Percentiles rank a stretch among this genome's conserved stretches.
Evolutionary conservation across 2,329 filamentous ascomycete genomes (phyloP).

Genomic region (Ophiosphaerella herpotricha): DNA sequence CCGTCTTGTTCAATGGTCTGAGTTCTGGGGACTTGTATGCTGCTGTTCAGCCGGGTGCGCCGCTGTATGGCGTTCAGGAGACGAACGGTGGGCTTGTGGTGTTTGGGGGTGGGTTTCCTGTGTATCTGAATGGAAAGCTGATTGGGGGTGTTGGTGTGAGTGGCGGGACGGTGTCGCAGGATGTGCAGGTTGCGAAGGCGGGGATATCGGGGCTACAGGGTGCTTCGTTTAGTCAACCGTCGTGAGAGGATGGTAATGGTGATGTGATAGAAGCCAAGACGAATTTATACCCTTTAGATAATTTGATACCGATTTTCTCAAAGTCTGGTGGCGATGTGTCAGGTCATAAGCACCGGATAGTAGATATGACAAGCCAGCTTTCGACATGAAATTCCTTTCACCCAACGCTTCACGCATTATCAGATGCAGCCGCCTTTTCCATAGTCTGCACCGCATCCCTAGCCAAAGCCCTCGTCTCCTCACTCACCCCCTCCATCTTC

Average conservation of each 20-base stretch:
- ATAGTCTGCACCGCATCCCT: conserved; percentile 32
- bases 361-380: background rate
- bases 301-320: too few relatives aligned
- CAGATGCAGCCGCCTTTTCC: conserved; percentile 34
- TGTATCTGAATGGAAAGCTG: conserved; percentile 27
- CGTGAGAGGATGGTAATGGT: background rate
- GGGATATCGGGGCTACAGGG: conserved; percentile 16
- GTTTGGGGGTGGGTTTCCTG: conserved; percentile 37
- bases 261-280: background rate
- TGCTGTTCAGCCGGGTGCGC: conserved; percentile 20
- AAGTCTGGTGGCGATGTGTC: too few relatives aligned
- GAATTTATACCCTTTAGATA: background rate
- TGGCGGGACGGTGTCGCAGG: conserved; percentile 32
- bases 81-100: conserved; percentile 35
- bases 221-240: conserved; percentile 11
- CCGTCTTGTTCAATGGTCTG: conserved; percentile 34
- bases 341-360: too few relatives aligned
- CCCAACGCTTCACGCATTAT: background rate
- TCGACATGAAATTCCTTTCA: background rate
- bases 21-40: conserved; percentile 16
- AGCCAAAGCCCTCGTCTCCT: conserved; percentile 28
- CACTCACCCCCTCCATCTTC: conserved; percentile 22
- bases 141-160: conserved; percentile 38
- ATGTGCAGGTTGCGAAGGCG: conserved; percentile 30
- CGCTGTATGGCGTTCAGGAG: conserved; percentile 28